Percentiles rank a stretch among this genome's conserved stretches.
Conservation (phyloP, 2,329 filamentous ascomycete genomes). For the Aspergillus udagawae region DNA sequence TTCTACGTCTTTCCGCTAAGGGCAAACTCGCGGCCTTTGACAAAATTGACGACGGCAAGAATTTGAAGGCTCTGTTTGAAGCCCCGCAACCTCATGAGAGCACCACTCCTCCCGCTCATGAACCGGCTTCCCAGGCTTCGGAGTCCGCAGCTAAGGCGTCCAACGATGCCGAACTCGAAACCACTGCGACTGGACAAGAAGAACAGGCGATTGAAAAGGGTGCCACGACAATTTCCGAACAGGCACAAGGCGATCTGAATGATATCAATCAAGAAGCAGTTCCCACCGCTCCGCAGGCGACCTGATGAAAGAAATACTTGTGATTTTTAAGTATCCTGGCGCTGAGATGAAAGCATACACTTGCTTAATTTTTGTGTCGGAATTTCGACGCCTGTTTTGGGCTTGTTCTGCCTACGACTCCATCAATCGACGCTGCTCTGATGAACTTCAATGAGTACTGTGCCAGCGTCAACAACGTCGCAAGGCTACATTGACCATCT, state of each 20-base stretch:
- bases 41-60: slow-evolving; percentile 78
- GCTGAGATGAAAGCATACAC: background rate
- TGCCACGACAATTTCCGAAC: slow-evolving; percentile 5
- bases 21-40: slow-evolving; percentile 75
- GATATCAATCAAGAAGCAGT: slow-evolving; percentile 1
- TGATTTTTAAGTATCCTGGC: background rate
- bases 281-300: slow-evolving; percentile 6
- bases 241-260: slow-evolving; percentile 6
- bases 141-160: slow-evolving; percentile 17
- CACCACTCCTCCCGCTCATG: slow-evolving; percentile 11
- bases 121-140: slow-evolving; percentile 18
- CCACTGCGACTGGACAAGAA: slow-evolving; percentile 5
- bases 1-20: slow-evolving; percentile 73
- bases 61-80: slow-evolving; percentile 52
- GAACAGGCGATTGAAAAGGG: slow-evolving; percentile 5
- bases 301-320: slow-evolving; percentile 10
- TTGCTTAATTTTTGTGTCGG: background rate
- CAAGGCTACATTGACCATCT: slow-evolving; percentile 3
- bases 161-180: slow-evolving; percentile 7
- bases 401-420: background rate
- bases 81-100: slow-evolving; percentile 15
- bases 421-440: background rate
- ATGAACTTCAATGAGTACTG: background rate
- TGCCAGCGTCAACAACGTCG: slow-evolving; percentile 10
- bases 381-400: background rate